A percentile compares a stretch with the other conserved stretches of the same genome.
Conservation (phyloP, 495 filamentous ascomycete species). For the Neurospora sp. region DNA sequence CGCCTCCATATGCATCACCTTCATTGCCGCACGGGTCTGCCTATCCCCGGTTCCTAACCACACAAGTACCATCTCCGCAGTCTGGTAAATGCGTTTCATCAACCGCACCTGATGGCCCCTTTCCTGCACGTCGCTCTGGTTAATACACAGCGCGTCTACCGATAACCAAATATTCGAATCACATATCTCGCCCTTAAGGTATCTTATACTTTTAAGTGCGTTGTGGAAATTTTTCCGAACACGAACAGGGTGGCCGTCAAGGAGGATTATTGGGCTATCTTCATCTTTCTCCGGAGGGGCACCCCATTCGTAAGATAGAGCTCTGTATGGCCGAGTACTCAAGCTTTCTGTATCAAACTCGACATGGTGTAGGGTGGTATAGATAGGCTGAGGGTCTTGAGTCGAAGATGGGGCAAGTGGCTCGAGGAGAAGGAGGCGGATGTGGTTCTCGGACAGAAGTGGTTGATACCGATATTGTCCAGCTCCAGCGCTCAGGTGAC, state of each 20-base stretch:
- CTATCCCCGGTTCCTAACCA: not conserved
- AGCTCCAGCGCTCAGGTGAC: not conserved
- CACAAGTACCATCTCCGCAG: not conserved
- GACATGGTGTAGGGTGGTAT: not conserved
- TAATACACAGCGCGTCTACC: not conserved
- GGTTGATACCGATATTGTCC: not conserved
- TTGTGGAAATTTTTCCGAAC: not conserved
- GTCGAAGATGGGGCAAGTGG: not conserved
- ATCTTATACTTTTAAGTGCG: not conserved
- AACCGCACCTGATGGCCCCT: not conserved
- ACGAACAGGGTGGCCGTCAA: not conserved
- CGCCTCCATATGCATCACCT: not conserved
- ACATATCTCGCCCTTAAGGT: not conserved
- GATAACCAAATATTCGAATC: not conserved
- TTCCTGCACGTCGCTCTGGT: slow-evolving; percentile 1
- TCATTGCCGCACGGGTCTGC: not conserved
- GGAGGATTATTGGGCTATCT: not conserved
- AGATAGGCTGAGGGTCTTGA: not conserved
- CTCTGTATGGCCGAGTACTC: not conserved
- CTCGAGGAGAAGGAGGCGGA: not conserved
- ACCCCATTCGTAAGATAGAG: not conserved
- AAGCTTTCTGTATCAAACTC: not conserved
- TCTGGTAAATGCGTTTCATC: not conserved
- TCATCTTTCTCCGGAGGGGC: not conserved
- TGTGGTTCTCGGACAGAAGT: not conserved